A percentile compares a stretch with the other conserved stretches of the same genome.
Evolutionary conservation across 345 rosid genomes (phyloP).

Genomic region (Gossypium mustelinum): DNA sequence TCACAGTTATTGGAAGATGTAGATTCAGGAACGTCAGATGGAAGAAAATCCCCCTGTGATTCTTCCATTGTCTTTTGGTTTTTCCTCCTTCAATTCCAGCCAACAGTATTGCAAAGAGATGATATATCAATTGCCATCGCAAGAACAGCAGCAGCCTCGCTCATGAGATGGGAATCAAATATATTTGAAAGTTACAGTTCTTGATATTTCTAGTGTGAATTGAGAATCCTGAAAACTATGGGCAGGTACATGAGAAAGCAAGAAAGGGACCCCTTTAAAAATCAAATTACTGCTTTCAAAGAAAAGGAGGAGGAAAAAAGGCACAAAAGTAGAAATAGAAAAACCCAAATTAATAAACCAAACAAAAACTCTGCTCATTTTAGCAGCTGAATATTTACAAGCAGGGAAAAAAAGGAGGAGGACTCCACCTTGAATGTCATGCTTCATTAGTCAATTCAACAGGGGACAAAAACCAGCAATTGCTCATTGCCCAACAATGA

Average conservation of each 20-base stretch:
- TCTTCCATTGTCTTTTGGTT: slow-evolving; percentile 44
- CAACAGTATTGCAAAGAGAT: slow-evolving; percentile 19
- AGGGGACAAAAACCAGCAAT: background rate
- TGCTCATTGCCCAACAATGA: background rate
- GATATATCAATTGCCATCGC: slow-evolving; percentile 24
- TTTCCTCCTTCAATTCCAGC: slow-evolving; percentile 22
- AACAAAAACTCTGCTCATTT: background rate
- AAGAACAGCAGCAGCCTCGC: slow-evolving; percentile 12
- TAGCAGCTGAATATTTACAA: background rate
- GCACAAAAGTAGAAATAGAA: no score
- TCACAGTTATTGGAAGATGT: slow-evolving; percentile 30
- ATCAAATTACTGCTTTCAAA: background rate
- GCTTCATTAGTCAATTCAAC: background rate
- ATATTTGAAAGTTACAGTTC: slow-evolving; percentile 8
- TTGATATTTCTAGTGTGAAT: background rate
- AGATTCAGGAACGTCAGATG: slow-evolving; percentile 33
- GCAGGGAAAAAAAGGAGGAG: background rate
- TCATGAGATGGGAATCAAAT: slow-evolving; percentile 7
- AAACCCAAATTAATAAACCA: background rate
- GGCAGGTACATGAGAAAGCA: background rate
- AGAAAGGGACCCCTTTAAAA: background rate
- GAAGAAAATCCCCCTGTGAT: slow-evolving; percentile 29
- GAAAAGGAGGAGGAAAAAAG: no score
- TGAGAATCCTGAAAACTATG: background rate
- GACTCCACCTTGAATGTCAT: background rate